phyloP scores from a whole-genome alignment of 495 filamentous ascomycete species.

The Aspergillus bridgeri region DNA sequence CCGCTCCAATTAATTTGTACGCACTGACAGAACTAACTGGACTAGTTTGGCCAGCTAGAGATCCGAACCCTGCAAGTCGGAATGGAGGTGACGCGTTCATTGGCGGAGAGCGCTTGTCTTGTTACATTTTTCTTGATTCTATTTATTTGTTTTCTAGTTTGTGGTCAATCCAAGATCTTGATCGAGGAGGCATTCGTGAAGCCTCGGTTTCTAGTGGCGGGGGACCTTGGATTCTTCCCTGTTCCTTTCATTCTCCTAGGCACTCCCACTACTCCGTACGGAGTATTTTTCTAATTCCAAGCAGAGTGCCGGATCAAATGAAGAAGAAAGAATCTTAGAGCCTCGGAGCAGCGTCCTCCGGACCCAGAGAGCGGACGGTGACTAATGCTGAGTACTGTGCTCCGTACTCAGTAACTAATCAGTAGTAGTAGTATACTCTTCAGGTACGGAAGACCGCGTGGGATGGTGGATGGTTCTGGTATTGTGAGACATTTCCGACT shows the following conservation, averaged over 20 bases:
- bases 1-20: too few relatives aligned
- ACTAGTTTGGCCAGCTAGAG: too few relatives aligned
- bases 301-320: not conserved
- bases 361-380: not conserved
- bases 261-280: not conserved
- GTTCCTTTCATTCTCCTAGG: too few relatives aligned
- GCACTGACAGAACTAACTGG: too few relatives aligned
- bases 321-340: not conserved
- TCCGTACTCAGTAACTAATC: not conserved
- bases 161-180: too few relatives aligned
- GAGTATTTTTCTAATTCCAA: not conserved
- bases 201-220: too few relatives aligned
- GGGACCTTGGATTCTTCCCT: not conserved
- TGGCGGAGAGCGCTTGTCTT: not conserved
- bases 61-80: not conserved
- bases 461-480: not conserved
- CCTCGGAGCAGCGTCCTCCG: constrained; percentile 37
- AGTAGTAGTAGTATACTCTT: too few relatives aligned
- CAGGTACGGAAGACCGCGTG: too few relatives aligned
- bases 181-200: too few relatives aligned
- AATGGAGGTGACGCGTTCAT: not conserved
- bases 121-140: constrained; percentile 2
- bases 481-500: too few relatives aligned
- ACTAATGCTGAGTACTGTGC: not conserved
- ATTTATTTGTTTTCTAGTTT: not conserved